These are phyloP conservation scores for Termitomyces sp. DNA, from an alignment of 768 basidiomycete genomes.

Conservation along the genomic window DNA sequence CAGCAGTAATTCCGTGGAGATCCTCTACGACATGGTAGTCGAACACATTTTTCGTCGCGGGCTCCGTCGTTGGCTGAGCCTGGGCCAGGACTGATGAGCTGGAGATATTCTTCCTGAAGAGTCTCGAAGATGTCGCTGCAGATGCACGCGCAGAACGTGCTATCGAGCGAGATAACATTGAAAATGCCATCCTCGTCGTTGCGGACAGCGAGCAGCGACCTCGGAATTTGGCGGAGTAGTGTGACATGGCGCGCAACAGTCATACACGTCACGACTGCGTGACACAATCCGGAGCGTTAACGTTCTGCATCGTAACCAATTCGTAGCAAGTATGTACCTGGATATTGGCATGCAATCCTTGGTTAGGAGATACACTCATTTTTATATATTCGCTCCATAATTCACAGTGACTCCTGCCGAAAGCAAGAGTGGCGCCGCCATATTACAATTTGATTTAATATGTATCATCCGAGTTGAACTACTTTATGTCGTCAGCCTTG, in stretches of 20 bases:
- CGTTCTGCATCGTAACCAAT: too few species aligned
- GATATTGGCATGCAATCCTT: too few species aligned
- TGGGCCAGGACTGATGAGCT: slow-evolving; percentile 26
- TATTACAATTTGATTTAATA: too few species aligned
- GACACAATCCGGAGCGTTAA: too few species aligned
- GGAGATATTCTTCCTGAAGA: slow-evolving; percentile 33
- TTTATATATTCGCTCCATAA: too few species aligned
- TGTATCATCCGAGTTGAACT: too few species aligned
- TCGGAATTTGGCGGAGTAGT: slow-evolving; percentile 33
- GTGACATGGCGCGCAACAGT: slow-evolving; percentile 17
- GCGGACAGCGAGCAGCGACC: slow-evolving; percentile 21
- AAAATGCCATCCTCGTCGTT: slow-evolving; percentile 48
- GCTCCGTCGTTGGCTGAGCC: slow-evolving; percentile 26
- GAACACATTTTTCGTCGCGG: slow-evolving; percentile 43
- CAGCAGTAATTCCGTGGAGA: slow-evolving; percentile 73
- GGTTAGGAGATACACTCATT: too few species aligned
- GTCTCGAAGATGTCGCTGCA: slow-evolving; percentile 22
- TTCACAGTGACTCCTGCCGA: too few species aligned
- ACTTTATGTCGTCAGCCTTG: neutral
- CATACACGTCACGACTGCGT: neutral
- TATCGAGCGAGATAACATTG: slow-evolving; percentile 60
- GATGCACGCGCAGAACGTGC: slow-evolving; percentile 38
- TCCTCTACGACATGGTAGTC: slow-evolving; percentile 81
- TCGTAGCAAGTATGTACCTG: too few species aligned
- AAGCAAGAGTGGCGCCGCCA: too few species aligned